Evolutionary conservation across 2,329 filamentous ascomycete species (phyloP).

Genomic region (Aspergillus ustus): DNA sequence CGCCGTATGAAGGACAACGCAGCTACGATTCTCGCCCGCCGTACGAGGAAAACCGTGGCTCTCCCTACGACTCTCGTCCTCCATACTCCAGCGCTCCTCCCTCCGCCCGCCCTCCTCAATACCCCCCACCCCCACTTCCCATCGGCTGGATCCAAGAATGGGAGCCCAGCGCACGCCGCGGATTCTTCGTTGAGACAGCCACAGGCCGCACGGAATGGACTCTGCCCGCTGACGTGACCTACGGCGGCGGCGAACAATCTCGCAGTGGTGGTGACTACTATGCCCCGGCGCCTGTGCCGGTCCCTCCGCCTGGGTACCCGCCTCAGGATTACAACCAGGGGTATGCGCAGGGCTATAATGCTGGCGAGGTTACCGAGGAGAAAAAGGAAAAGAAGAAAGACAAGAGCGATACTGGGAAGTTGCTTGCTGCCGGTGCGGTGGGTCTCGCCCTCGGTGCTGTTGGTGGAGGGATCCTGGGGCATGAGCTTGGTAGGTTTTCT

Average conservation of each 20-base stretch:
- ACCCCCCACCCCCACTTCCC: slow-evolving; percentile 57
- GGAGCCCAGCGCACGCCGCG: slow-evolving; percentile 64
- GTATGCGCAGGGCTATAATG: slow-evolving; percentile 8
- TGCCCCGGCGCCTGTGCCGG: slow-evolving; percentile 27
- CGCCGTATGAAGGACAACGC: slow-evolving; percentile 21
- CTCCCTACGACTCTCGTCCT: slow-evolving; percentile 36
- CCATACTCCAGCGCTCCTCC: slow-evolving; percentile 37
- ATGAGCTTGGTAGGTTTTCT: slow-evolving; percentile 58
- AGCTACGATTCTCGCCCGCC: slow-evolving; percentile 19
- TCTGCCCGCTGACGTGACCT: slow-evolving; percentile 47
- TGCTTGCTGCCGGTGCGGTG: slow-evolving; percentile 61
- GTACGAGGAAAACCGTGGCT: slow-evolving; percentile 21
- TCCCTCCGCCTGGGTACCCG: slow-evolving; percentile 21
- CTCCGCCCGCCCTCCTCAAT: slow-evolving; percentile 36
- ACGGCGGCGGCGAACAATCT: slow-evolving; percentile 18
- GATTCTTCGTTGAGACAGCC: slow-evolving; percentile 67
- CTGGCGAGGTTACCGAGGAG: slow-evolving; percentile 23
- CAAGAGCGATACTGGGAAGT: slow-evolving; percentile 54
- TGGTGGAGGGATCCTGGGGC: slow-evolving; percentile 62
- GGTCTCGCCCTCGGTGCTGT: slow-evolving; percentile 62
- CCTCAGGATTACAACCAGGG: slow-evolving; percentile 22
- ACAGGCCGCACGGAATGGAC: slow-evolving; percentile 70
- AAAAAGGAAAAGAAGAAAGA: slow-evolving; percentile 40
- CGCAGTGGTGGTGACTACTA: slow-evolving; percentile 19
- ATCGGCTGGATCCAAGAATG: slow-evolving; percentile 67